phyloP scores from a whole-genome alignment of 441 rosid genomes.

The Rhodomyrtus psidioides region DNA sequence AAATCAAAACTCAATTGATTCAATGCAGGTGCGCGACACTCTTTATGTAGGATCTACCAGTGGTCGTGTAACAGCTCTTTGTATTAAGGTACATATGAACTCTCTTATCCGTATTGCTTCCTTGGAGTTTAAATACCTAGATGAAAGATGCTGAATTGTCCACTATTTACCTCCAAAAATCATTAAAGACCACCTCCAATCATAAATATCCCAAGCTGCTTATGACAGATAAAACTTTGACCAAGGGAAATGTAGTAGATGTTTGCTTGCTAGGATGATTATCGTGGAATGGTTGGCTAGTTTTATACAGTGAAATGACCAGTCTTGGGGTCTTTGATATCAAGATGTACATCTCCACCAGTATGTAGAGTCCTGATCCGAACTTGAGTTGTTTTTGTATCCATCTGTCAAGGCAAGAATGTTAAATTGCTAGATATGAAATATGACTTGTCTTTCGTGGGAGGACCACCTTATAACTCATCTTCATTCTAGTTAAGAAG shows the following conservation, averaged over 20 bases:
- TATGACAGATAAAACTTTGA: background rate
- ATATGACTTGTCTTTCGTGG: background rate
- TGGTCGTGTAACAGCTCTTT: slow-evolving; percentile 78
- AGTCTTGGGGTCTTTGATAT: background rate
- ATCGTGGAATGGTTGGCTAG: background rate
- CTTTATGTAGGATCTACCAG: slow-evolving; percentile 81
- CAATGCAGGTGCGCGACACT: slow-evolving; percentile 31
- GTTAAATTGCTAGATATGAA: background rate
- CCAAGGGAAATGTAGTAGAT: background rate
- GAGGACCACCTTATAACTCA: background rate
- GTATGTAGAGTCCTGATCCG: background rate
- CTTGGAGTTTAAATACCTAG: background rate
- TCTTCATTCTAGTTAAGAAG: background rate
- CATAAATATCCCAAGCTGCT: background rate
- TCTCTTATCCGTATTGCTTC: background rate
- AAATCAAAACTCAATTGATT: background rate
- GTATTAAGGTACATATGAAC: slow-evolving; percentile 45
- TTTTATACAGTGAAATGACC: background rate
- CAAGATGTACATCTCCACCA: background rate
- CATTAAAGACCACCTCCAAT: background rate
- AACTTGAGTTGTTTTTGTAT: background rate
- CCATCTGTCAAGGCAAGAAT: background rate
- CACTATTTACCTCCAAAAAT: background rate
- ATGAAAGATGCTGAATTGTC: background rate
- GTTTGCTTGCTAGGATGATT: background rate